Evolutionary conservation across 257 asterid species (phyloP).

Genomic region (Scutellaria minor): DNA sequence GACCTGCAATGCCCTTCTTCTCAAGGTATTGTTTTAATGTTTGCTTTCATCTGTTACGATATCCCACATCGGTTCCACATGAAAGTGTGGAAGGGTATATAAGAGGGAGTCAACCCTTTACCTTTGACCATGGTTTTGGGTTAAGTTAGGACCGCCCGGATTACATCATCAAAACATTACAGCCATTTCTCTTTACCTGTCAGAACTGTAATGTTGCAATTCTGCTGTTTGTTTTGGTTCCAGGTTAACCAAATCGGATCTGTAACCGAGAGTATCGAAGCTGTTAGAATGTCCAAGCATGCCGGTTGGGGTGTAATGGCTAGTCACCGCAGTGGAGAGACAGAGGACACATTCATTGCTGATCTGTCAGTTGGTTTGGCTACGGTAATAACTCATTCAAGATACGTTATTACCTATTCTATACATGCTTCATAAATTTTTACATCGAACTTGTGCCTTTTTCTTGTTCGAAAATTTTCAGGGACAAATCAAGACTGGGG

Average conservation of each 20-base stretch:
- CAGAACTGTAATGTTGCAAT: neutral
- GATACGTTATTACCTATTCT: neutral
- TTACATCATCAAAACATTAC: too few species aligned
- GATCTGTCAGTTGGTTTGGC: slow-evolving; percentile 97
- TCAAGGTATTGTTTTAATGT: slow-evolving; percentile 55
- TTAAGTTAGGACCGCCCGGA: too few species aligned
- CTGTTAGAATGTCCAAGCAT: slow-evolving; percentile 86
- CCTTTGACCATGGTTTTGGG: too few species aligned
- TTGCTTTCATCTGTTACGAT: neutral
- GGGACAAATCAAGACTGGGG: slow-evolving; percentile 98
- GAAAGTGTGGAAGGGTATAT: too few species aligned
- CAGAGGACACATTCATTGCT: slow-evolving; percentile 97
- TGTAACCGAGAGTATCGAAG: slow-evolving; percentile 95
- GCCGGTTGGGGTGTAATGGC: slow-evolving; percentile 99
- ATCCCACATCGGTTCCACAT: too few species aligned
- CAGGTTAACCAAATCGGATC: slow-evolving; percentile 98
- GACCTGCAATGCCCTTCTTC: slow-evolving; percentile 94
- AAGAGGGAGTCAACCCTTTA: too few species aligned
- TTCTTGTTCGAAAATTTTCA: slow-evolving; percentile 37
- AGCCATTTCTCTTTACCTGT: neutral
- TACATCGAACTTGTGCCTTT: neutral
- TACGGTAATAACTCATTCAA: slow-evolving; percentile 55
- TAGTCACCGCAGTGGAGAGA: slow-evolving; percentile 99
- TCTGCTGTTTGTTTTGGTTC: neutral
- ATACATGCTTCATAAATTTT: neutral